These are phyloP conservation scores for Metschnikowia chrysomelidarum DNA, from an alignment of 805 yeast species.

Conservation along the genomic window DNA sequence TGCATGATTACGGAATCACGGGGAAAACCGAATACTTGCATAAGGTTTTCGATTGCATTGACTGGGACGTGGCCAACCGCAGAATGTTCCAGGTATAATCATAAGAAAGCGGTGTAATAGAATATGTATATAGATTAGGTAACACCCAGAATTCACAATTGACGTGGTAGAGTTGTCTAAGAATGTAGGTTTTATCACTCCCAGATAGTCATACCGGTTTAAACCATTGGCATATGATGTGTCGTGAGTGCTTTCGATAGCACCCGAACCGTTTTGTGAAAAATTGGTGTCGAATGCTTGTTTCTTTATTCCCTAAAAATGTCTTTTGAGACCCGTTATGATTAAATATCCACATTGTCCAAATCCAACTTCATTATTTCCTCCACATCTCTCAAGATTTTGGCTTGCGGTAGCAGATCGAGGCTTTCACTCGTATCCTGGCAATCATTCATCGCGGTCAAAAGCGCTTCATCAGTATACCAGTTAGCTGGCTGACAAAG, in stretches of 20 bases:
- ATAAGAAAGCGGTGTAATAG: too few species aligned
- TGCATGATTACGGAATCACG: constrained; percentile 76
- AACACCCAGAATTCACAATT: too few species aligned
- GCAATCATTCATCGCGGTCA: constrained; percentile 28
- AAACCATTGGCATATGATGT: too few species aligned
- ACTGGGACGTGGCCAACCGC: constrained; percentile 74
- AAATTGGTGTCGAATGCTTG: neutral
- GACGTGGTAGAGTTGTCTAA: too few species aligned
- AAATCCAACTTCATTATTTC: constrained; percentile 3
- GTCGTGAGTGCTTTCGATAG: too few species aligned
- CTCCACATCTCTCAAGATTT: constrained; percentile 3
- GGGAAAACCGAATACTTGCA: constrained; percentile 72
- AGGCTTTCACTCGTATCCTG: constrained; percentile 21
- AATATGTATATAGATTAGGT: constrained; percentile 20
- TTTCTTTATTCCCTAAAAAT: neutral
- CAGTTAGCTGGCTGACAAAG: constrained; percentile 36
- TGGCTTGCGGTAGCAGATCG: constrained; percentile 1
- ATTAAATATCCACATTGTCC: too few species aligned
- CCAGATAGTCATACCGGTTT: too few species aligned
- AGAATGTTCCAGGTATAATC: constrained; percentile 42
- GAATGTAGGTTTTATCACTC: too few species aligned
- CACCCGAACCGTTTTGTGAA: too few species aligned
- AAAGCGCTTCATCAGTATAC: constrained; percentile 31
- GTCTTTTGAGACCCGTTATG: too few species aligned
- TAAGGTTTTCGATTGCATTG: constrained; percentile 72